Evolutionary conservation across 495 filamentous ascomycete genomes (phyloP).

Genomic region (Glutinoglossum americanum): DNA sequence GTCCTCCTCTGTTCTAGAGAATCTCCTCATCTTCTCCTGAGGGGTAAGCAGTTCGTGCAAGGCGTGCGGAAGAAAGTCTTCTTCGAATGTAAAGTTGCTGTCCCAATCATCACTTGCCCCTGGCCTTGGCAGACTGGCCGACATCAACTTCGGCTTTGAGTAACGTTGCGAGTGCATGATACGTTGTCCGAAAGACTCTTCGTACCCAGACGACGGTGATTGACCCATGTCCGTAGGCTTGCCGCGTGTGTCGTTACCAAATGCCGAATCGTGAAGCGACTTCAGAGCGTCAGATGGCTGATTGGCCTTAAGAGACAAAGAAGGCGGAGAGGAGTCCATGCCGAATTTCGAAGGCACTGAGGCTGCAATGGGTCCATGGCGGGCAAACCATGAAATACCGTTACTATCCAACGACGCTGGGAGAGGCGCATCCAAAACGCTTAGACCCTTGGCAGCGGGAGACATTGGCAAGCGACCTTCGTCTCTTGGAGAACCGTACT

Average conservation of each 20-base stretch:
- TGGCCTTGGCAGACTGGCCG: slow-evolving; percentile 51
- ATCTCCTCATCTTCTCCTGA: slow-evolving; percentile 65
- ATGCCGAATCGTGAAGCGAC: slow-evolving; percentile 65
- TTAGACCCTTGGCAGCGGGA: slow-evolving; percentile 46
- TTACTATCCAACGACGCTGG: slow-evolving; percentile 95
- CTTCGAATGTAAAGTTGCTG: slow-evolving; percentile 71
- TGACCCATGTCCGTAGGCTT: slow-evolving; percentile 35
- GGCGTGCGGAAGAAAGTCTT: slow-evolving; percentile 73
- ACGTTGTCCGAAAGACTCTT: slow-evolving; percentile 45
- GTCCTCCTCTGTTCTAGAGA: slow-evolving; percentile 51
- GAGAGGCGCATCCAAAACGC: slow-evolving; percentile 79
- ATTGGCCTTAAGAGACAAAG: slow-evolving; percentile 31
- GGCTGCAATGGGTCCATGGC: slow-evolving; percentile 76
- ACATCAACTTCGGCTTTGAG: slow-evolving; percentile 52
- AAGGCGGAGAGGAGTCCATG: slow-evolving; percentile 70
- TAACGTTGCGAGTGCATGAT: slow-evolving; percentile 73
- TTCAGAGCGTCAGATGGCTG: slow-evolving; percentile 54
- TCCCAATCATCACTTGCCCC: slow-evolving; percentile 46
- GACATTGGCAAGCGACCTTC: slow-evolving; percentile 53
- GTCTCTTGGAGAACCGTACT: slow-evolving; percentile 75
- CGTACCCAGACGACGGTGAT: slow-evolving; percentile 37
- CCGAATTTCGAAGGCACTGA: slow-evolving; percentile 88
- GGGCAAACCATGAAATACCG: slow-evolving; percentile 74
- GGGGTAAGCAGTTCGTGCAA: slow-evolving; percentile 83
- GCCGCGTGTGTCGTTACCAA: slow-evolving; percentile 41